Evolutionary conservation across 495 filamentous ascomycete genomes (phyloP).

Genomic region (Neurospora terricola): DNA sequence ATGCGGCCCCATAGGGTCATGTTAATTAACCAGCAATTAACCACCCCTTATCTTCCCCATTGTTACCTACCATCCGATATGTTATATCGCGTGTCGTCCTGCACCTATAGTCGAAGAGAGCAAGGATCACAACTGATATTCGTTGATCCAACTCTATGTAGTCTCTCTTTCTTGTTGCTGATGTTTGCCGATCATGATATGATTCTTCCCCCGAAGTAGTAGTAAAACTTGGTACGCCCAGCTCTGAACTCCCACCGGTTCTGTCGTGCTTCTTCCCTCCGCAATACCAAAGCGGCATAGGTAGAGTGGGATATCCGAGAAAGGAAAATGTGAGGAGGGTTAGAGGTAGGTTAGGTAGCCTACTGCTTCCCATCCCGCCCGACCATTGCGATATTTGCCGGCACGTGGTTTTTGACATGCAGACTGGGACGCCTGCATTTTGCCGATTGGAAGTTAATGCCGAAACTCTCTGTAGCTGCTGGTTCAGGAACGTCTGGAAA

Average conservation of each 20-base stretch:
- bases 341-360: background rate
- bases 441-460: constrained; percentile 15
- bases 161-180: background rate
- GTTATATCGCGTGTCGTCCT: background rate
- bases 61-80: background rate
- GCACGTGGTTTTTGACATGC: constrained; percentile 22
- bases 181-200: background rate
- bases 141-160: background rate
- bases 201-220: background rate
- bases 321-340: constrained; percentile 3
- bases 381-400: background rate
- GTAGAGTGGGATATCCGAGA: constrained; percentile 2
- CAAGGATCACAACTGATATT: background rate
- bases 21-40: background rate
- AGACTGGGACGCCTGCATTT: constrained; percentile 7
- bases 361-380: background rate
- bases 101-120: background rate
- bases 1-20: background rate
- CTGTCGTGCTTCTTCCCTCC: background rate
- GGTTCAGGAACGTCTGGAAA: constrained; percentile 4
- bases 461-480: background rate
- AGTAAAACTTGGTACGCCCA: background rate
- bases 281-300: background rate
- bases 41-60: background rate
- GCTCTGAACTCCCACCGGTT: background rate